A percentile compares a stretch with the other conserved stretches of the same genome.
Conservation (phyloP, 345 rosid genomes). For the Rhodomyrtus tomentosa region DNA sequence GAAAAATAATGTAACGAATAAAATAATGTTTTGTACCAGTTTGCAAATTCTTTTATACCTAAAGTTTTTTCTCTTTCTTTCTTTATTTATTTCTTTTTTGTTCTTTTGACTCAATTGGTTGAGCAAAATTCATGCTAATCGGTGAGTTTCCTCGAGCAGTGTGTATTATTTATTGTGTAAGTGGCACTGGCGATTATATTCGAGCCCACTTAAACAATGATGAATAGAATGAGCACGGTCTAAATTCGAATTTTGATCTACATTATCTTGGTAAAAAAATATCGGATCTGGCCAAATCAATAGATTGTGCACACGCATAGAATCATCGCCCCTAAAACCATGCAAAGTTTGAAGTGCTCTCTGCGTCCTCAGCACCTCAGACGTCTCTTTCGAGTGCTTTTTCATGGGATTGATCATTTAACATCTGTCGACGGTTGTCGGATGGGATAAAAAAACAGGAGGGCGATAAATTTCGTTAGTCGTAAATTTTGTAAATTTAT, state of each 20-base stretch:
- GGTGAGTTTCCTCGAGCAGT: too few relatives aligned
- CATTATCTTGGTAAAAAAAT: too few relatives aligned
- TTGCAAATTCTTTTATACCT: neutral
- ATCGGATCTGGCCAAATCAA: too few relatives aligned
- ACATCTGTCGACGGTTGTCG: neutral
- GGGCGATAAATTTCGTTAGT: neutral
- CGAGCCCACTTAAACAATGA: neutral
- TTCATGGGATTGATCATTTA: neutral
- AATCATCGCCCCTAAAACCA: neutral
- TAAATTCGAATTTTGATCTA: too few relatives aligned
- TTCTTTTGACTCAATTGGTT: neutral
- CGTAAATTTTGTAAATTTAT: neutral
- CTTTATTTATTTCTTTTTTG: too few relatives aligned
- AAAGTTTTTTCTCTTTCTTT: neutral
- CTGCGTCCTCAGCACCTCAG: neutral
- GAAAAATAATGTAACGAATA: neutral
- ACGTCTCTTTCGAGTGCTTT: neutral
- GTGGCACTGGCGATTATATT: neutral
- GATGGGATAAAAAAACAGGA: neutral
- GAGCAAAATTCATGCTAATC: neutral
- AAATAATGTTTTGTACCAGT: neutral
- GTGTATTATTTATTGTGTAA: too few relatives aligned
- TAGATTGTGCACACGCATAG: too few relatives aligned
- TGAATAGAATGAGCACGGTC: too few relatives aligned
- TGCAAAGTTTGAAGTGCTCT: neutral